phyloP scores from a whole-genome alignment of 176 grass and related monocot species.

The Phyllostachys edulis region DNA sequence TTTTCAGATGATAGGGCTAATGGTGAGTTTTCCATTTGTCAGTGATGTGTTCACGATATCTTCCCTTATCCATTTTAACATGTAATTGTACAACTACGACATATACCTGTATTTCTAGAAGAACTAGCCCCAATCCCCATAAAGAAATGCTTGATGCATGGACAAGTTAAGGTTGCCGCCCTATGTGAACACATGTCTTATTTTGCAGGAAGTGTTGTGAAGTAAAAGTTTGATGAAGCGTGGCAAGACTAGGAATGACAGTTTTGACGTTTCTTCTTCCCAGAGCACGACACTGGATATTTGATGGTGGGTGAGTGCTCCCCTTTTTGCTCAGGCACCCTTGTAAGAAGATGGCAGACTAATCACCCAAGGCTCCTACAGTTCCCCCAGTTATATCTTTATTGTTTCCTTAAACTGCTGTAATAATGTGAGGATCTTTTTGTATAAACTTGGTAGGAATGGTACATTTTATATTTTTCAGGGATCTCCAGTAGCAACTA shows the following conservation, averaged over 20 bases:
- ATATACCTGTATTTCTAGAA: neutral
- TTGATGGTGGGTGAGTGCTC: too few relatives aligned
- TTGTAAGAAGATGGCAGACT: neutral
- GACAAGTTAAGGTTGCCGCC: neutral
- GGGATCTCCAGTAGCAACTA: neutral
- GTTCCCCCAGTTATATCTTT: neutral
- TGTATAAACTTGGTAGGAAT: conserved; percentile 14
- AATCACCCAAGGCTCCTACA: neutral
- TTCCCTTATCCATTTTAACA: neutral
- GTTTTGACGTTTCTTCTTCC: neutral
- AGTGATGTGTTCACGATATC: neutral
- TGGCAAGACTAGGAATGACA: neutral
- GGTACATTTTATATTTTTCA: neutral
- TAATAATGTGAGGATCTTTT: conserved; percentile 27
- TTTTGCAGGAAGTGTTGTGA: conserved; percentile 23
- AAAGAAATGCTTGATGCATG: neutral
- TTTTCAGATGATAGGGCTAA: conserved; percentile 43
- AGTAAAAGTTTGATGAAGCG: conserved; percentile 1
- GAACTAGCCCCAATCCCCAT: neutral
- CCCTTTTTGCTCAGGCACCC: neutral
- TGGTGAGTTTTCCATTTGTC: conserved; percentile 41
- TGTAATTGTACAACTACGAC: neutral
- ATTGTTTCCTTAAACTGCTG: neutral
- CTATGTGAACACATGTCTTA: neutral
- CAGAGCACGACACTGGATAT: neutral